Base-by-base conservation (phyloP, 1,284 basidiomycete genomes). In the Blastosporella zonata region DNA sequence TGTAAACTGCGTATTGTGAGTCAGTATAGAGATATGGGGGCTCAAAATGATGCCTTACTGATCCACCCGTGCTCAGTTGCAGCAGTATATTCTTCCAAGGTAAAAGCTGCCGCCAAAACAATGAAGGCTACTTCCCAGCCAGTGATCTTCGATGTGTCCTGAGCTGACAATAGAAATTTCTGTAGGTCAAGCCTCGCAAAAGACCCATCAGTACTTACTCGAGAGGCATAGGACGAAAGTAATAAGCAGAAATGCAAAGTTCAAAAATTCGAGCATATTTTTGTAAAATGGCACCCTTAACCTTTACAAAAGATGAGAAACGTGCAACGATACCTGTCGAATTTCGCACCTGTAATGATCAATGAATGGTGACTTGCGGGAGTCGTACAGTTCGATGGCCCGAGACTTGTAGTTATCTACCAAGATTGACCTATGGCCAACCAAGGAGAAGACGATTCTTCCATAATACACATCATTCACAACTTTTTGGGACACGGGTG, bases 361-460 rank as follows among this genome's bases (percentile, higher is more conserved):
- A 21, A 95, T 74, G 69, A 91, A 90, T 0, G 91, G 85, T 0
- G 85, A 81, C 21, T 75, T 77, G 28, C 78, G 77, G 15, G 79
- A 77, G 59, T 93, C 81, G 60, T 94, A 93, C 9, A 89, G 71
- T 59, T 87, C 78, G 46, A 90, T 87, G 3, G 78, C 75, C 27
- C 80, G 78, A 25, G 83, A 82, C 60, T 93, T 89, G 69, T 94
- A 94, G 60, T 90, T 90, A 65, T 94, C 93, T 22, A 86, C 82
- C 8, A 94, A 74, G 47, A 95, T 78, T 2, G 90, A 87, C 21
- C 84, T 78, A 45, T 74, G 78, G 1, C 84, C 81, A 2, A 79
- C 70, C 41, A 83, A 69, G 7, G 82, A 78, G 54, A 87, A 87
- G 12, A 88, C 73, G 29, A 90, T 78, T 10, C 77, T 73, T 12